Percentiles rank a stretch among this genome's conserved stretches.
These are phyloP conservation scores for Phycomyces nitens DNA, from an alignment of 192 early-diverging fungal genomes.

Conservation along the genomic window DNA sequence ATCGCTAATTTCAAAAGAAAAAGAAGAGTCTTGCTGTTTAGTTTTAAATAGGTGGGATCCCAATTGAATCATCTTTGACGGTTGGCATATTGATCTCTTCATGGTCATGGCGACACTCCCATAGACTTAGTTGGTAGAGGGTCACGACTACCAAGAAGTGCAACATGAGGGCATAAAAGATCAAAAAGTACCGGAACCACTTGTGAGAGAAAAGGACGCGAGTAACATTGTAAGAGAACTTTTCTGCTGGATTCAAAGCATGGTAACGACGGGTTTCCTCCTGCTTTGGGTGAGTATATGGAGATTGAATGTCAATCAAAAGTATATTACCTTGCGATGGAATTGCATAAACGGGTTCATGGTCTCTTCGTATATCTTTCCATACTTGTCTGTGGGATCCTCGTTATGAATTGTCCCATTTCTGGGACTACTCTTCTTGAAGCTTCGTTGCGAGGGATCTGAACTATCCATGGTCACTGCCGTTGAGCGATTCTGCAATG, in stretches of 20 bases:
- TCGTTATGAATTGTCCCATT: conserved; percentile 13
- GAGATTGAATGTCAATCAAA: background rate
- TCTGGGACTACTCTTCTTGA: conserved; percentile 21
- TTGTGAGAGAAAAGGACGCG: conserved; percentile 62
- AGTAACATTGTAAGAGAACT: conserved; percentile 61
- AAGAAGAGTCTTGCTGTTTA: background rate
- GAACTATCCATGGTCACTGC: conserved; percentile 24
- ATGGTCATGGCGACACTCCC: conserved; percentile 64
- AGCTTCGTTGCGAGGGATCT: conserved; percentile 11
- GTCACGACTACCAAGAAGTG: conserved; percentile 80
- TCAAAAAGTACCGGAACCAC: conserved; percentile 63
- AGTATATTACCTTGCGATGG: conserved; percentile 47
- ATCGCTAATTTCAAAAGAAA: background rate
- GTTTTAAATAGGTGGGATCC: too few species aligned
- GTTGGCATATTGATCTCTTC: conserved; percentile 35
- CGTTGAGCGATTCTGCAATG: conserved; percentile 15
- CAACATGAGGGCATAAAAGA: conserved; percentile 64
- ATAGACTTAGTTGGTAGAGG: conserved; percentile 60
- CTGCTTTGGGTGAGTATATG: conserved; percentile 15
- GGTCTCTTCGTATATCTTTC: conserved; percentile 78
- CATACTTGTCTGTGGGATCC: conserved; percentile 65
- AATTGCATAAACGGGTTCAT: conserved; percentile 90
- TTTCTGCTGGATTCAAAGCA: conserved; percentile 74
- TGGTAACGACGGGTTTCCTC: conserved; percentile 69
- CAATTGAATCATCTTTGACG: conserved; percentile 7